These are phyloP conservation scores for Raffaelea albimanens DNA, from an alignment of 2,329 filamentous ascomycete species.

Conservation along the genomic window DNA sequence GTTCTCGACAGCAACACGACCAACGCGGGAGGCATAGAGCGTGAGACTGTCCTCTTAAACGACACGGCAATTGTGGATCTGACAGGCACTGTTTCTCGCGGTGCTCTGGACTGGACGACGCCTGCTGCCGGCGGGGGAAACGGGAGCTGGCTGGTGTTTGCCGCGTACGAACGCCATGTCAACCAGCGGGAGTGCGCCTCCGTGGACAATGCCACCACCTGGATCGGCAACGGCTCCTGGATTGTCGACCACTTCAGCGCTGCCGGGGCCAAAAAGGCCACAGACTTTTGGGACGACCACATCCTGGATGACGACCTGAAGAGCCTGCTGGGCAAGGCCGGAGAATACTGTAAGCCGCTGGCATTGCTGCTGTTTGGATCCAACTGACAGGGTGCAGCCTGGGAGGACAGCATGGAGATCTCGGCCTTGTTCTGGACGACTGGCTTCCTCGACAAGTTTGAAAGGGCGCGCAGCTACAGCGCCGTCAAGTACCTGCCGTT, in stretches of 20 bases:
- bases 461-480: slow-evolving; percentile 13
- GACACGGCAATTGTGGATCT: slow-evolving; percentile 8
- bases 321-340: slow-evolving; percentile 9
- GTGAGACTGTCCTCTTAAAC: not conserved
- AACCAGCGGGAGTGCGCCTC: slow-evolving; percentile 15
- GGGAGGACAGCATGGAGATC: slow-evolving; percentile 20
- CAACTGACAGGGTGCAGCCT: slow-evolving; percentile 7
- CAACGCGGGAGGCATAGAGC: not conserved
- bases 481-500: slow-evolving; percentile 13
- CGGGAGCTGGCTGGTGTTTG: slow-evolving; percentile 11
- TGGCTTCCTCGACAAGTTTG: slow-evolving; percentile 12
- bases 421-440: slow-evolving; percentile 16
- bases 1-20: not conserved
- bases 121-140: slow-evolving; percentile 1
- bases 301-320: slow-evolving; percentile 11
- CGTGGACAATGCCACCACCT: slow-evolving; percentile 6
- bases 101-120: slow-evolving; percentile 9
- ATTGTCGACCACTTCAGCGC: slow-evolving; percentile 18
- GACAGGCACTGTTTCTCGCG: slow-evolving; percentile 6
- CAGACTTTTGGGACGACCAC: slow-evolving; percentile 17
- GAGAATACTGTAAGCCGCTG: slow-evolving; percentile 13
- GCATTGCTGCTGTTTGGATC: not conserved
- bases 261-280: slow-evolving; percentile 15
- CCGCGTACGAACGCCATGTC: slow-evolving; percentile 15
- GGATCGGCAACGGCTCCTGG: slow-evolving; percentile 17